phyloP scores from a whole-genome alignment of 163 green algal genomes.

The Chlorella variabilis region DNA sequence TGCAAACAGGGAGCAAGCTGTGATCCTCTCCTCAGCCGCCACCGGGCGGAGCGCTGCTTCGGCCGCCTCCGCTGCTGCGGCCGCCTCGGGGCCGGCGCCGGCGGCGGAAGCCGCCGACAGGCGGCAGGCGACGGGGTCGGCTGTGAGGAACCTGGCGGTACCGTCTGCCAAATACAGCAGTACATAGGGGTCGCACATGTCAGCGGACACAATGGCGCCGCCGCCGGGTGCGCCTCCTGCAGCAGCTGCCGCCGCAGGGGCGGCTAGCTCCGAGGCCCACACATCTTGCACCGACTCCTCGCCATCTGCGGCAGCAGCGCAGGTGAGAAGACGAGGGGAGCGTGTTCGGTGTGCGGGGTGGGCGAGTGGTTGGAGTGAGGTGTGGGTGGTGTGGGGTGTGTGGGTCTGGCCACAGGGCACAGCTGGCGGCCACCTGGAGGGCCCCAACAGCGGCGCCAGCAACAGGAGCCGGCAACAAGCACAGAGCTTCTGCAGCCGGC shows the following conservation, averaged over 20 bases:
- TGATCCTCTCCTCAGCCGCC: slow-evolving; percentile 28
- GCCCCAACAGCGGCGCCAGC: too few species aligned
- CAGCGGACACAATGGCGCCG: slow-evolving; percentile 46
- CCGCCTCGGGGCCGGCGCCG: background rate
- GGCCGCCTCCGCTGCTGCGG: background rate
- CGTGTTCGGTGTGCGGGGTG: too few species aligned
- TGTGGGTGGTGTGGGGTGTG: too few species aligned
- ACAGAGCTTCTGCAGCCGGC: too few species aligned
- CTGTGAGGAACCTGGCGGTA: slow-evolving; percentile 57
- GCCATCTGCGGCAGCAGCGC: slow-evolving; percentile 37
- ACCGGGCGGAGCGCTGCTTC: background rate
- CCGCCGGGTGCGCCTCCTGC: slow-evolving; percentile 5
- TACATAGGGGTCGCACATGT: slow-evolving; percentile 69
- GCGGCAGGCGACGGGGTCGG: slow-evolving; percentile 37
- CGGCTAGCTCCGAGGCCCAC: slow-evolving; percentile 53
- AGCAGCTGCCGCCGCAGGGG: background rate
- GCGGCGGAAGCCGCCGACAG: background rate
- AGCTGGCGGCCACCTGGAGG: too few species aligned
- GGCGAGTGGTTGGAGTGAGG: too few species aligned
- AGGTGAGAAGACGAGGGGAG: too few species aligned
- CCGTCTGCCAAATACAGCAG: slow-evolving; percentile 72
- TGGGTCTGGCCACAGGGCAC: too few species aligned
- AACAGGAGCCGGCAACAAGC: too few species aligned
- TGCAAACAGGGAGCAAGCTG: slow-evolving; percentile 50
- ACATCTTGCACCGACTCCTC: slow-evolving; percentile 57